Evolutionary conservation across 495 filamentous ascomycete genomes (phyloP).

Genomic region (Talaromyces thailandensis): DNA sequence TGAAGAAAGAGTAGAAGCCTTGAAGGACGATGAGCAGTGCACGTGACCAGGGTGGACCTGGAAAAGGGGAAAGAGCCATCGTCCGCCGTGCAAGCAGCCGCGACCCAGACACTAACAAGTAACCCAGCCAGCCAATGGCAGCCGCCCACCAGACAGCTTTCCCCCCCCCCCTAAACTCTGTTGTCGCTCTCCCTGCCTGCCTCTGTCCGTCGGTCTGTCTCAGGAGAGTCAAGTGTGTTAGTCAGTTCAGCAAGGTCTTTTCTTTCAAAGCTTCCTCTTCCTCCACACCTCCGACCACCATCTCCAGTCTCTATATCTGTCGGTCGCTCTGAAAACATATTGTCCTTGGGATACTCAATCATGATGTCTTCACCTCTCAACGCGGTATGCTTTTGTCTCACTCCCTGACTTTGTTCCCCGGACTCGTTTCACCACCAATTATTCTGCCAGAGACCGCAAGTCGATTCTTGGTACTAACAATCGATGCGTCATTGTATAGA

Average conservation of each 20-base stretch:
- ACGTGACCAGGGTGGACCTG: neutral
- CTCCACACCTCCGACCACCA: conserved; percentile 1
- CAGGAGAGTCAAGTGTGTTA: conserved; percentile 1
- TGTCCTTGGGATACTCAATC: conserved; percentile 7
- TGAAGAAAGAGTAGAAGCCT: too few relatives aligned
- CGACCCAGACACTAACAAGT: neutral
- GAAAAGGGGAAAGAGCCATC: conserved; percentile 1
- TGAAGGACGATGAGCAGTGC: neutral
- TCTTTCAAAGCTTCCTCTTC: conserved; percentile 12
- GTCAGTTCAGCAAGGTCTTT: conserved; percentile 1
- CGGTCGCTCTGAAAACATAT: conserved; percentile 6
- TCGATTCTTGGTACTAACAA: conserved; percentile 7
- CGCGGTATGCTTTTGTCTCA: conserved; percentile 44
- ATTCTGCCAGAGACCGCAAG: neutral
- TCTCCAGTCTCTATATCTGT: conserved; percentile 11
- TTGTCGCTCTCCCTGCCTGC: neutral
- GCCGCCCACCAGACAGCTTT: neutral
- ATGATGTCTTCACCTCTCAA: conserved; percentile 54
- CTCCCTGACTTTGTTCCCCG: conserved; percentile 30
- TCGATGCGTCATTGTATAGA: conserved; percentile 41
- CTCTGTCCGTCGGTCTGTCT: neutral
- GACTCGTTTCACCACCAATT: conserved; percentile 15
- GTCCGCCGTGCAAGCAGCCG: neutral
- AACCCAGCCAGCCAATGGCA: neutral
- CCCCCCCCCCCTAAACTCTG: conserved; percentile 4